Evolutionary conservation across 78 protist genomes (phyloP).

Genomic region (Dictyostelium intermedium): DNA sequence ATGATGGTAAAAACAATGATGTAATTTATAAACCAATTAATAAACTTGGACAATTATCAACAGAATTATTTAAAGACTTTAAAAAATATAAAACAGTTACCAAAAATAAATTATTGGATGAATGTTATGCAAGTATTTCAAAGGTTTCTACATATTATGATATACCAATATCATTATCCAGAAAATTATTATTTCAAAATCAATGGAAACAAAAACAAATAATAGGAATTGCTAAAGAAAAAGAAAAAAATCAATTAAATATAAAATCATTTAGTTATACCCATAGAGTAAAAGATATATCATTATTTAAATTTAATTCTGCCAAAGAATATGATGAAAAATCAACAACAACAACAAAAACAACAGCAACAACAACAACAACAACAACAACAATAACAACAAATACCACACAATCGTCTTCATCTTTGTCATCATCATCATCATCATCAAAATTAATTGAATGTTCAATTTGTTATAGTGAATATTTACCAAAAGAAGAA

Average conservation of each 20-base stretch:
- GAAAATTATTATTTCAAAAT: not conserved
- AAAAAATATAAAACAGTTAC: not conserved
- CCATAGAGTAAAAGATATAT: not conserved
- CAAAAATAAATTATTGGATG: not conserved
- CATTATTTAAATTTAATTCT: constrained; percentile 4
- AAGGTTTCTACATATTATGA: not conserved
- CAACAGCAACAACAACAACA: not conserved
- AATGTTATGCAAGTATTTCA: not conserved
- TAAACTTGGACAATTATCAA: not conserved
- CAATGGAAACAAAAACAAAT: not conserved
- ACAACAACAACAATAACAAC: too few species aligned
- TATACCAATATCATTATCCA: not conserved
- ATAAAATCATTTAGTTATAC: not conserved
- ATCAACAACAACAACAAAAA: not conserved
- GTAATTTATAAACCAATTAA: not conserved
- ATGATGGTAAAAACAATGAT: too few species aligned
- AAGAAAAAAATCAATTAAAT: not conserved
- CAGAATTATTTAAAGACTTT: not conserved
- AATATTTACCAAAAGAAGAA: not conserved
- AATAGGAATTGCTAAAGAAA: not conserved
- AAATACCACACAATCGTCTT: too few species aligned
- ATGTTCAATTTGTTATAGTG: constrained; percentile 62
- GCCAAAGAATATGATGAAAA: too few species aligned
- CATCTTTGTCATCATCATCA: too few species aligned
- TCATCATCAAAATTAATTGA: not conserved